Conservation (phyloP, 768 basidiomycete species). For the Kondoa subrosea region DNA sequence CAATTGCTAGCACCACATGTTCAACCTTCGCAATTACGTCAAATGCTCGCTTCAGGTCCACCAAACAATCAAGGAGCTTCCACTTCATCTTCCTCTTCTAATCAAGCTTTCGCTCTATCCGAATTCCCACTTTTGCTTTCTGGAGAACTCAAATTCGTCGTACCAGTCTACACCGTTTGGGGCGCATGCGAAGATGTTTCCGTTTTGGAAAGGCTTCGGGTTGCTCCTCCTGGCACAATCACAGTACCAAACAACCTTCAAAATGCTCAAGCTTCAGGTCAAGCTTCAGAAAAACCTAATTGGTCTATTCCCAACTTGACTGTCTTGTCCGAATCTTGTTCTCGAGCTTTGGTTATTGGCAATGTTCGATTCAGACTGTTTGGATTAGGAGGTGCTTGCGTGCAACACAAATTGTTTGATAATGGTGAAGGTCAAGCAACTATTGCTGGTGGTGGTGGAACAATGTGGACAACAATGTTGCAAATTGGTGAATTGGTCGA, state of each 20-base stretch:
- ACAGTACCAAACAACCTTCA: constrained; percentile 1
- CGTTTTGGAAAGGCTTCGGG: constrained; percentile 79
- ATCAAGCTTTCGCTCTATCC: constrained; percentile 50
- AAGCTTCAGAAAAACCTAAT: constrained; percentile 34
- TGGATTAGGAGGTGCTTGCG: constrained; percentile 89
- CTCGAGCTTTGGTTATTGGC: constrained; percentile 73
- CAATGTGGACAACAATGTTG: constrained; percentile 95
- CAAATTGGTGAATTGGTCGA: constrained; percentile 97
- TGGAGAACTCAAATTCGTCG: constrained; percentile 72
- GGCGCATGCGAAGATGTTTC: constrained; percentile 92
- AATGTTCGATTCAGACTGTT: constrained; percentile 84
- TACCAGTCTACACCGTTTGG: constrained; percentile 92
- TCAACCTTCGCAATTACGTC: constrained; percentile 36
- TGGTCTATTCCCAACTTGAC: constrained; percentile 79
- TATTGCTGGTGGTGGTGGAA: constrained; percentile 95
- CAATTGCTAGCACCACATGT: constrained; percentile 61
- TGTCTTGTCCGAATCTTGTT: constrained; percentile 88
- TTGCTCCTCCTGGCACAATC: constrained; percentile 18
- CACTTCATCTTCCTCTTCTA: constrained; percentile 20
- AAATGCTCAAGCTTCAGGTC: constrained; percentile 1
- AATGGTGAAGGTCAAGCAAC: constrained; percentile 86
- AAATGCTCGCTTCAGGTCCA: constrained; percentile 6
- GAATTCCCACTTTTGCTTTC: constrained; percentile 85
- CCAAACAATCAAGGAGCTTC: constrained; percentile 13
- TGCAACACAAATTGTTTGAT: constrained; percentile 86